These are phyloP conservation scores for Thelonectria discophora DNA, from an alignment of 2,329 filamentous ascomycete genomes.

Conservation along the genomic window DNA sequence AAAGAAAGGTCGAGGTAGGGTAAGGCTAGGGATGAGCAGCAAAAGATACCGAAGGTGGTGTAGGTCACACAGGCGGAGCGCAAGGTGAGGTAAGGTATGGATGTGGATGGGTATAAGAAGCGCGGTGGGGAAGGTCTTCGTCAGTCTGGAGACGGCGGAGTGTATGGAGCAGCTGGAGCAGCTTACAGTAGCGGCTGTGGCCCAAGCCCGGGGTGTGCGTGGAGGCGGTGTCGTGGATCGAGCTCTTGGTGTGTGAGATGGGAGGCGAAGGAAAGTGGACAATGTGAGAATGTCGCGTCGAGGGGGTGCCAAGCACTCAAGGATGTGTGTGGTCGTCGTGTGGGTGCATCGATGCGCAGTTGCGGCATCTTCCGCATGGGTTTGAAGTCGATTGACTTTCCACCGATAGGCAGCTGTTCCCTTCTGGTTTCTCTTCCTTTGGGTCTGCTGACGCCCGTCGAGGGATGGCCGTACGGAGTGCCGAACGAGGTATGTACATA, in stretches of 20 bases:
- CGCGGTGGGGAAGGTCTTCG: constrained; percentile 23
- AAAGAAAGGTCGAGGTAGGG: constrained; percentile 17
- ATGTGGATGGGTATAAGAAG: constrained; percentile 16
- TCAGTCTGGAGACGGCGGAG: constrained; percentile 23
- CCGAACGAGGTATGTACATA: background rate
- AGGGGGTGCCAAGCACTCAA: constrained; percentile 29
- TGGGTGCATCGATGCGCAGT: constrained; percentile 12
- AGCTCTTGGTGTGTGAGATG: constrained; percentile 34
- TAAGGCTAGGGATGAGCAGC: constrained; percentile 19
- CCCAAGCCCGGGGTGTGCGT: constrained; percentile 37
- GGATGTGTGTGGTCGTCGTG: constrained; percentile 23
- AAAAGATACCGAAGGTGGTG: constrained; percentile 22
- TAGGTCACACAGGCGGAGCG: constrained; percentile 19
- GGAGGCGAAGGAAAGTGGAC: constrained; percentile 19
- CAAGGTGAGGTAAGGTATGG: constrained; percentile 24
- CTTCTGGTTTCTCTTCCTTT: background rate
- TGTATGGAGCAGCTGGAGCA: constrained; percentile 8
- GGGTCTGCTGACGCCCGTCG: background rate
- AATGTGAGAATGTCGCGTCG: constrained; percentile 33
- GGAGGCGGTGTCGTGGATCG: constrained; percentile 44
- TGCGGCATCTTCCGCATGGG: constrained; percentile 19
- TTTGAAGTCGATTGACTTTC: constrained; percentile 11
- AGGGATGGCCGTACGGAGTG: no score
- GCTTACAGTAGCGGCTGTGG: constrained; percentile 16
- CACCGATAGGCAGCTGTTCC: background rate